phyloP scores from a whole-genome alignment of 2,329 filamentous ascomycete genomes.

The Hypoxylon sp. region DNA sequence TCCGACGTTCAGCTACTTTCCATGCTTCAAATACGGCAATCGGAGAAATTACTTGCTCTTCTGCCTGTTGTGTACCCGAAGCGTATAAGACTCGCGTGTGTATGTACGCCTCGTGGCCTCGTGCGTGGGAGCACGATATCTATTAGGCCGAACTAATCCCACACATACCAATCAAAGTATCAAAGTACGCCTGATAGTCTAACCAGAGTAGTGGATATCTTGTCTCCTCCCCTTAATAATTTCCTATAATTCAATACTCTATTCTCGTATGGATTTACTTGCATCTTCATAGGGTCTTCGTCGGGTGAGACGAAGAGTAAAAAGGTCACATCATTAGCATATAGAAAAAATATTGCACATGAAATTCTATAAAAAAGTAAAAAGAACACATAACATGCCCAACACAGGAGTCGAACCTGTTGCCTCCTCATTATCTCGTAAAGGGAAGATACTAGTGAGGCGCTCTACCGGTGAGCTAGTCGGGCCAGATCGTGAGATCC shows the following conservation, averaged over 20 bases:
- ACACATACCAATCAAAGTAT: background rate
- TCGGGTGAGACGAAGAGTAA: no score
- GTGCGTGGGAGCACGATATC: background rate
- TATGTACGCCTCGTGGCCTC: background rate
- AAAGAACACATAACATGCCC: constrained; percentile 5
- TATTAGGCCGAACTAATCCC: background rate
- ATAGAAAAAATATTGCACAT: no score
- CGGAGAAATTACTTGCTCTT: background rate
- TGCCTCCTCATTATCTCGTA: constrained; percentile 17
- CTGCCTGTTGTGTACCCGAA: background rate
- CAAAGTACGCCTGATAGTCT: background rate
- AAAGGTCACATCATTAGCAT: no score
- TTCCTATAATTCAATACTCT: no score
- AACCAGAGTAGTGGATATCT: background rate
- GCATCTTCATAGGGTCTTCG: no score
- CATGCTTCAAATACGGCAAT: background rate
- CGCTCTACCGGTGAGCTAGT: constrained; percentile 31
- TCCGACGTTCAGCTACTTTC: background rate
- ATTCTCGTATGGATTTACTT: no score
- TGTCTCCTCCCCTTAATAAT: background rate
- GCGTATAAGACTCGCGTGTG: background rate
- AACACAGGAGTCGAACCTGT: constrained; percentile 32
- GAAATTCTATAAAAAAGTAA: background rate
- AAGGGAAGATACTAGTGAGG: constrained; percentile 20
- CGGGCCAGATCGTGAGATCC: constrained; percentile 2